A percentile compares a stretch with the other conserved stretches of the same genome.
These are phyloP conservation scores for Tylopilus orsonianus DNA, from an alignment of 1,284 basidiomycete genomes.

Conservation along the genomic window DNA sequence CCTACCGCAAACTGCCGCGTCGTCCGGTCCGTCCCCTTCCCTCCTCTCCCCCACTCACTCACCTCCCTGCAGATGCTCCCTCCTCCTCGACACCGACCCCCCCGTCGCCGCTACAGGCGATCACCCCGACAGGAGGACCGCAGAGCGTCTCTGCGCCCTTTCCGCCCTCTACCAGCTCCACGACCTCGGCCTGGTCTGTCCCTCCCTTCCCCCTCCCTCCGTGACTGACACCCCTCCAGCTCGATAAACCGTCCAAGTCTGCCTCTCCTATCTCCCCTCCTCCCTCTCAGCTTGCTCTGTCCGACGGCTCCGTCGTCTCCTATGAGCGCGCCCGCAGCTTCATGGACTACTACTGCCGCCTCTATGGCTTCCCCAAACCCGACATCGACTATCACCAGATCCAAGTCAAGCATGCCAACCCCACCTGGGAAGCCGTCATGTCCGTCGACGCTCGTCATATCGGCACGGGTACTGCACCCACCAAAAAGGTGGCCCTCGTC, in stretches of 20 bases:
- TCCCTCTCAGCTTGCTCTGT: conserved; percentile 44
- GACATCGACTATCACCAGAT: conserved; percentile 61
- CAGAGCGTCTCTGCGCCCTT: conserved; percentile 75
- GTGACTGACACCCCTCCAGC: conserved; percentile 13
- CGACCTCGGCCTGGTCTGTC: conserved; percentile 53
- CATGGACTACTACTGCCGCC: conserved; percentile 93
- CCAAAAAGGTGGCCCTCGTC: conserved; percentile 77
- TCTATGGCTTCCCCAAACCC: conserved; percentile 80
- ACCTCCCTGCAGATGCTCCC: conserved; percentile 43
- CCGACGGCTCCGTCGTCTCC: conserved; percentile 65
- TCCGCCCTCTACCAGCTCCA: conserved; percentile 72
- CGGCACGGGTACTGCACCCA: conserved; percentile 69
- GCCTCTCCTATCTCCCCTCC: conserved; percentile 9
- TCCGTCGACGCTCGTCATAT: conserved; percentile 78
- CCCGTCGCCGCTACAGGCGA: conserved; percentile 63
- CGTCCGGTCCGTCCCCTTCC: conserved; percentile 22
- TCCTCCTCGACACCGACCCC: conserved; percentile 44
- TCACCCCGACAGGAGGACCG: conserved; percentile 60
- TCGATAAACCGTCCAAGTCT: conserved; percentile 33
- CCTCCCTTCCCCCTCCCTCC: not conserved
- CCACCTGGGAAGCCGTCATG: conserved; percentile 80
- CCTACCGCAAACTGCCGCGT: conserved; percentile 14
- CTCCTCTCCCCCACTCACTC: not conserved
- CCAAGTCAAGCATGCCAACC: conserved; percentile 28
- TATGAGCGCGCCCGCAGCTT: conserved; percentile 85